A percentile compares a stretch with the other conserved stretches of the same genome.
phyloP scores from a whole-genome alignment of 257 asterid genomes.

The Ophiorrhiza pumila region DNA sequence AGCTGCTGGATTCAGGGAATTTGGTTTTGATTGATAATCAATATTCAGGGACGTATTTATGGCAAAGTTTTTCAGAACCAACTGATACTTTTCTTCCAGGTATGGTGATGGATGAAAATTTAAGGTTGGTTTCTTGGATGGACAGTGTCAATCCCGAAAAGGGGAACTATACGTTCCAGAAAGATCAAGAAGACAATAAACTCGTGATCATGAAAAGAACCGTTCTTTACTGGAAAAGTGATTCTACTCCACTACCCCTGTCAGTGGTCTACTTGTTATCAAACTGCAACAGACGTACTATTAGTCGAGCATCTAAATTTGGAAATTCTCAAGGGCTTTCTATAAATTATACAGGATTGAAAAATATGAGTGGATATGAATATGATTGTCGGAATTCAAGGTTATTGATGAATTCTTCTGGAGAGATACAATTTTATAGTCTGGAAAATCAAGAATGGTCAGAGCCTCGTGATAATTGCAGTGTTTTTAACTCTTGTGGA shows the following conservation, averaged over 20 bases:
- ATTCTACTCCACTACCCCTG: neutral
- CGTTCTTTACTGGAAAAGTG: constrained; percentile 23
- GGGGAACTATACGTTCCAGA: constrained; percentile 20
- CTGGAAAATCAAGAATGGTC: constrained; percentile 15
- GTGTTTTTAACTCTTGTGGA: constrained; percentile 28
- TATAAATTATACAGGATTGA: neutral
- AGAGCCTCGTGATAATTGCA: constrained; percentile 23
- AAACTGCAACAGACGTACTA: neutral
- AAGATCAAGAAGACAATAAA: constrained; percentile 7
- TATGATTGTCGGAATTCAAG: neutral
- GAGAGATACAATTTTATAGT: constrained; percentile 29
- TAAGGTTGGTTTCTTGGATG: constrained; percentile 24
- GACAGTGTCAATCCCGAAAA: constrained; percentile 10
- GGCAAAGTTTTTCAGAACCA: constrained; percentile 46
- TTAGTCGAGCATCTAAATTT: neutral
- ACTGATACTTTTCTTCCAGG: constrained; percentile 47
- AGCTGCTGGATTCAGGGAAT: constrained; percentile 46
- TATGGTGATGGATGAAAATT: constrained; percentile 27
- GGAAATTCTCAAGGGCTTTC: no score
- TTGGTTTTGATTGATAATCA: constrained; percentile 29
- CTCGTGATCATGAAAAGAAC: neutral
- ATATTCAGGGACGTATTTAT: constrained; percentile 16
- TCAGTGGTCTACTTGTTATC: constrained; percentile 11
- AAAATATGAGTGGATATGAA: no score
- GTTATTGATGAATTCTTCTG: constrained; percentile 33